Base-by-base conservation (phyloP, 495 filamentous ascomycete genomes). In the Aspergillus cavernicola region DNA sequence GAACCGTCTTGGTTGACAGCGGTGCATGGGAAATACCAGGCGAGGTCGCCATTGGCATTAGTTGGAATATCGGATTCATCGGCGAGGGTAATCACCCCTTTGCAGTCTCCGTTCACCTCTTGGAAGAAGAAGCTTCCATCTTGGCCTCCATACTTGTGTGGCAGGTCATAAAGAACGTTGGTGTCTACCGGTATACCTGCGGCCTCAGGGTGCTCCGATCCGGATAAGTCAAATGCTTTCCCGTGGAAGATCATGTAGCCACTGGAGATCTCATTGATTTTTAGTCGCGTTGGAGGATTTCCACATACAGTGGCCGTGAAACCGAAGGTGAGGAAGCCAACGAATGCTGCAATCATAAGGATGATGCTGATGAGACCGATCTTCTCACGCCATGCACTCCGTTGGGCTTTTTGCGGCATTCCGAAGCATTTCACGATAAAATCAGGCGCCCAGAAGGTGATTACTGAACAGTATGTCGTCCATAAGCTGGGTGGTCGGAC, bases 41-140 rank as follows among this genome's bases (percentile, higher is more conserved):
- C 95, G 48, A 99, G 71, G 52, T 95, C 81, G 2, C 85, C 82
- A 46, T 79, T 74, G 2, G 63, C 69, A 60, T 96, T 84, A 0
- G 85, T 88, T 2, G 91, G 91, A 10, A 99, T 83, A 60, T 87
- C 85, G 3, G 92, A 92, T 18, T 72, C 78, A 2, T 77, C 70
- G 3, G 84, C 80, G 0, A 77, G 70, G 2, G 80, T 95, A 62
- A 99, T 95, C 6, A 97, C 67, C 2, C 81, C 89, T 70, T 97
- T 99, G 80, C 95, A 99, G 47, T 87, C 88, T 15, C 93, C 95
- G 60, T 99, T 99, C 65, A 99, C 95, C 60, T 97, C 93, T 66
- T 99, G 95, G 72, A 99, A 99, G 61, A 97, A 73, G 68, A 99
- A 99, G 63, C 91, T 97, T 40, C 88, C 91, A 67, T 99, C 95